A percentile compares a stretch with the other conserved stretches of the same genome.
These are phyloP conservation scores for Thalassia testudinum DNA, from an alignment of 116 monocot genomes.

Conservation along the genomic window DNA sequence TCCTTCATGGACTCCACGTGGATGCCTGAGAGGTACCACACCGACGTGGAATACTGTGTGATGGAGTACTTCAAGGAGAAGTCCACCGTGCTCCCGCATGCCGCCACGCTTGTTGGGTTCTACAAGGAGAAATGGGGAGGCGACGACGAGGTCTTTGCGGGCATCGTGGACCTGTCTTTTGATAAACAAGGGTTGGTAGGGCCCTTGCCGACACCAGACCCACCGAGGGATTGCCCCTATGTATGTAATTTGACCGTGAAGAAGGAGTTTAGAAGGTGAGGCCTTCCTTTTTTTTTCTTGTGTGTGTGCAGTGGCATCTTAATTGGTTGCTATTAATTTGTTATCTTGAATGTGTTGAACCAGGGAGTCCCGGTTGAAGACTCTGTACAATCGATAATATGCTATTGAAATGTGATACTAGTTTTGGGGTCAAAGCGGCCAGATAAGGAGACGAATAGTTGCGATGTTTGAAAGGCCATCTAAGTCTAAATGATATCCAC, in stretches of 20 bases:
- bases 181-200: slow-evolving; percentile 39
- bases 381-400: no score
- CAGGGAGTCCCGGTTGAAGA: no score
- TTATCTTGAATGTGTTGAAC: no score
- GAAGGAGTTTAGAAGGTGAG: slow-evolving; percentile 53
- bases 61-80: slow-evolving; percentile 46
- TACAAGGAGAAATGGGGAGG: slow-evolving; percentile 14
- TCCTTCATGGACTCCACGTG: slow-evolving; percentile 41
- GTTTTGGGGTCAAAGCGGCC: no score
- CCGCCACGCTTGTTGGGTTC: slow-evolving; percentile 46
- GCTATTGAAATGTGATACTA: no score
- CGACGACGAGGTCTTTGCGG: slow-evolving; percentile 21
- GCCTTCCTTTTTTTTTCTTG: not conserved
- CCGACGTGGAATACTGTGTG: slow-evolving; percentile 31
- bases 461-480: no score
- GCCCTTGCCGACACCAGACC: slow-evolving; percentile 42
- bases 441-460: no score
- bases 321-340: no score
- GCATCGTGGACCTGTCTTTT: slow-evolving; percentile 62
- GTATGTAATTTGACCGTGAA: slow-evolving; percentile 80
- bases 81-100: slow-evolving; percentile 32
- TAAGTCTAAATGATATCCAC: no score
- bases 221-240: slow-evolving; percentile 61
- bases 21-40: slow-evolving; percentile 3
- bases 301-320: no score